Conservation (phyloP, 2,329 filamentous ascomycete species). For the Geoglossum cookeanum region DNA sequence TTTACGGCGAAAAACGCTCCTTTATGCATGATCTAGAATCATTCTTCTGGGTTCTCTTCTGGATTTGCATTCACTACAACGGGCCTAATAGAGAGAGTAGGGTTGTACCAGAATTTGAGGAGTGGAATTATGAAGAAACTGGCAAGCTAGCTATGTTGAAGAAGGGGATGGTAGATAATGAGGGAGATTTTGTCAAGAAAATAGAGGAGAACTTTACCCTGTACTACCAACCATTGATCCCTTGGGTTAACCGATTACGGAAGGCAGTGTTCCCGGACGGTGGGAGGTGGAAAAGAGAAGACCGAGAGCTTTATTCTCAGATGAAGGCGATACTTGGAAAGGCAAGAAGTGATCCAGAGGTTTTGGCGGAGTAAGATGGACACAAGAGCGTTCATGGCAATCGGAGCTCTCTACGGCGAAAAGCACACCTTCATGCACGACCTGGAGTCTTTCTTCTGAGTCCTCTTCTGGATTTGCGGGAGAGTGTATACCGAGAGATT, state of each 20-base stretch:
- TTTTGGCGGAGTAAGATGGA: no score
- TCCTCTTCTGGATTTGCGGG: no score
- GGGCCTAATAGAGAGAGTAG: constrained; percentile 3
- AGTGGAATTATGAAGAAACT: constrained; percentile 12
- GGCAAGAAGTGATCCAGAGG: background rate
- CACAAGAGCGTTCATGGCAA: no score
- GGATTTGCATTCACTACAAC: background rate
- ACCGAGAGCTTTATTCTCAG: background rate
- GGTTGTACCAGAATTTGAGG: constrained; percentile 8
- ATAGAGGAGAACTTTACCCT: constrained; percentile 8
- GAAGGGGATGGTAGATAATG: constrained; percentile 7
- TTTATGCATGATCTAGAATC: constrained; percentile 8
- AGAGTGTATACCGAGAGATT: no score
- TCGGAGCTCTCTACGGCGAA: no score
- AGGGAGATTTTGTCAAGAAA: constrained; percentile 6
- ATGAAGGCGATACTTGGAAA: background rate
- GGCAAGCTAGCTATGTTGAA: constrained; percentile 9
- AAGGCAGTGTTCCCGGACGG: constrained; percentile 8
- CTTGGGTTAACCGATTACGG: constrained; percentile 9
- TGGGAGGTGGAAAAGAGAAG: background rate
- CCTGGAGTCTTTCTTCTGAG: no score
- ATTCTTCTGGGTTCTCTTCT: constrained; percentile 8
- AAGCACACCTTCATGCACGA: no score
- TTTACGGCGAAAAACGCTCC: background rate
- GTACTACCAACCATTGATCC: constrained; percentile 8